phyloP scores from a whole-genome alignment of 164 flowering plant species.

The Sextonia rubra region DNA sequence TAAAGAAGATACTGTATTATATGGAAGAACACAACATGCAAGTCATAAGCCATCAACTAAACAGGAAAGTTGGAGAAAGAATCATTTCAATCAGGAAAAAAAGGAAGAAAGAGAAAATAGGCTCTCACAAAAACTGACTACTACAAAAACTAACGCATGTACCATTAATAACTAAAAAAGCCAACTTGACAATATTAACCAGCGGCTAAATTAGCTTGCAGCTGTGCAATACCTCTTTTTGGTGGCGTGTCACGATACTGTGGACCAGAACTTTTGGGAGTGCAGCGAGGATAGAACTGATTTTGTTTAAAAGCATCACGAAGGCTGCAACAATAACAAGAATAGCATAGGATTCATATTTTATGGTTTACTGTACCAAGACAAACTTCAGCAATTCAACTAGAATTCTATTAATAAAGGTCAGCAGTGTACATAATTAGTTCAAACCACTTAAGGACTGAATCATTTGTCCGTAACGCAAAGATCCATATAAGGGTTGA shows the following conservation, averaged over 20 bases:
- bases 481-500: background rate
- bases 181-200: background rate
- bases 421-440: background rate
- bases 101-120: background rate
- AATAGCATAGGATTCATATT: too few relatives aligned
- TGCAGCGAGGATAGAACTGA: conserved; percentile 69
- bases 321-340: conserved; percentile 32
- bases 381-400: background rate
- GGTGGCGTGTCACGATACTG: conserved; percentile 96
- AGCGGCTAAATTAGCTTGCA: background rate
- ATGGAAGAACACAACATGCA: background rate
- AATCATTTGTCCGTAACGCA: background rate
- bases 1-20: background rate
- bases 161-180: background rate
- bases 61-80: background rate
- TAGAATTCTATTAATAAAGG: background rate
- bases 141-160: background rate
- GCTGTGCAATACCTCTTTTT: conserved; percentile 62
- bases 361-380: background rate
- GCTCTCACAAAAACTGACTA: background rate
- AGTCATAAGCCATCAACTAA: background rate
- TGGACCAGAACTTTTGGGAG: conserved; percentile 64
- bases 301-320: conserved; percentile 51
- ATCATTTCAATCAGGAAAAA: background rate
- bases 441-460: background rate